Base-by-base conservation (phyloP, 352 stramenopile genomes). In the Aphanomyces invadans region DNA sequence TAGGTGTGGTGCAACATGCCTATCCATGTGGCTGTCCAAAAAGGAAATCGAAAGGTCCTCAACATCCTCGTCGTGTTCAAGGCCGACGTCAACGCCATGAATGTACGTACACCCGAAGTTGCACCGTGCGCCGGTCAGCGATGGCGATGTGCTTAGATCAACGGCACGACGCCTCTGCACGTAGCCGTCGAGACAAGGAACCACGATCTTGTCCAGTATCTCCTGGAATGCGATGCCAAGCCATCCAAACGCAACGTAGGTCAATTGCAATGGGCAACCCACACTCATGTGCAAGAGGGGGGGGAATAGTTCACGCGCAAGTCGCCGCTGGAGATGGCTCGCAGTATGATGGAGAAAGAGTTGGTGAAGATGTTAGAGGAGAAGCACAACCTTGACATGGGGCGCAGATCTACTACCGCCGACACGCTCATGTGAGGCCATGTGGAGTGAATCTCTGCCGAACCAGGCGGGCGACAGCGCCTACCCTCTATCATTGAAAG, bases 151-250 rank as follows among this genome's bases (percentile, higher is more conserved):
- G 44, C 26, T n/a, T 67, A 67, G 60, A 57, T 67, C 42, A 67
- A 67, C 36, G 60, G 60, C n/a, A 67, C 60, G 2, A 67, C 60
- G 15, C 60, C 60, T 19, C 32, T 67, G 49, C 60, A 67, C 17
- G 21, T 67, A 9, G 60, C 60, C 26, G 60, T 67, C 29, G 60
- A 67, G 32, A n/a, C 12, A 17, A 19, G 28, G 17, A 49, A 48
- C 26, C 11, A 23, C 3, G 46, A 56, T 12, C 25, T 67, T 23
- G 42, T 67, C 44, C 48, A 67, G 42, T 67, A 57, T 26, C 49
- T 67, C 45, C n/a, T 67, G 19, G 33, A 67, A 21, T 57, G 48
- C 25, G 60, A 44, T 26, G 60, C 60, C 26, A 57, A 31, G 7
- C 19, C 46, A 19, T 28, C 7, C 45, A 67, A 67, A 28, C 60